Conservation (phyloP, 768 basidiomycete genomes). For the Mrakia gelida region DNA sequence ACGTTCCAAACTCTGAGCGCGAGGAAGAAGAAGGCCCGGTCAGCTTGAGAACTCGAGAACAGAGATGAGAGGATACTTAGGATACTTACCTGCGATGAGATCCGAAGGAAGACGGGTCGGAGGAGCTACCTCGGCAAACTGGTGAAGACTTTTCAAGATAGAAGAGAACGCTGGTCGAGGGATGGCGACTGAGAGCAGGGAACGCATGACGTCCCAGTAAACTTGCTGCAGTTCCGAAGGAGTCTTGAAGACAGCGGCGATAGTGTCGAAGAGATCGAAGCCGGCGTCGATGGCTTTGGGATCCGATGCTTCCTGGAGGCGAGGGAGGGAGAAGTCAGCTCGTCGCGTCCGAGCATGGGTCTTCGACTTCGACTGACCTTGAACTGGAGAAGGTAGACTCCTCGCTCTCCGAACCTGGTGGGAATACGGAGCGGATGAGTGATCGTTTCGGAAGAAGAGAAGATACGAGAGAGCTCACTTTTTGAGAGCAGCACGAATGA, state of each 20-base stretch:
- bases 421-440: not conserved
- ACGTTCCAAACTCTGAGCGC: not conserved
- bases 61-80: not conserved
- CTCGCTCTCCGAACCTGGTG: not conserved
- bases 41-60: not conserved
- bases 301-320: not conserved
- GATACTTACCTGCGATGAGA: not conserved
- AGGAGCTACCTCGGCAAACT: not conserved
- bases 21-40: not conserved
- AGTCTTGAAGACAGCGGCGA: not conserved
- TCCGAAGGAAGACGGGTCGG: not conserved
- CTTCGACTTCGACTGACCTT: not conserved
- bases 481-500: conserved; percentile 53
- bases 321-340: not conserved
- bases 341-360: not conserved
- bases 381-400: conserved; percentile 10
- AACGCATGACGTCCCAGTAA: not conserved
- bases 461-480: not conserved
- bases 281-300: not conserved
- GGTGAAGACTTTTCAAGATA: not conserved
- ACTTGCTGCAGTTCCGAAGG: not conserved
- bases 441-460: not conserved
- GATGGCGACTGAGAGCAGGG: not conserved
- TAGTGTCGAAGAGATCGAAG: not conserved
- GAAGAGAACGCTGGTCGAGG: not conserved